phyloP scores from a whole-genome alignment of 2,329 filamentous ascomycete genomes.

The Pseudogymnoascus sp. region DNA sequence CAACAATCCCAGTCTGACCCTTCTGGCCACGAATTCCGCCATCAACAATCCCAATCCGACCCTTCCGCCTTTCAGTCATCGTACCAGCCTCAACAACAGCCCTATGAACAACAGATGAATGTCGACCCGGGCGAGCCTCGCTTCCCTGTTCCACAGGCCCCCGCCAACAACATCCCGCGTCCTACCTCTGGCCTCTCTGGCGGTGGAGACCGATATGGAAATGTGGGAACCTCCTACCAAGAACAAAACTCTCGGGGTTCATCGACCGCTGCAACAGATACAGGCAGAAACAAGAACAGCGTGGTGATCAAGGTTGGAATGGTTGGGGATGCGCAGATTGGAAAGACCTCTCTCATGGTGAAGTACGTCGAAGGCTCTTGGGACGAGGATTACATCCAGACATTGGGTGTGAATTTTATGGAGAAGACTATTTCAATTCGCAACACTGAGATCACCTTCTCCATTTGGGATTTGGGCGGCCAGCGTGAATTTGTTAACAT shows the following conservation, averaged over 20 bases:
- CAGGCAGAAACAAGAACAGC: slow-evolving; percentile 43
- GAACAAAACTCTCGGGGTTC: slow-evolving; percentile 27
- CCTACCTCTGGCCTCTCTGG: slow-evolving; percentile 28
- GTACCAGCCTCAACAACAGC: slow-evolving; percentile 22
- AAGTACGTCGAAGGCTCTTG: slow-evolving; percentile 99
- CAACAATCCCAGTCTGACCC: slow-evolving; percentile 25
- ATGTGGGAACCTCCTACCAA: slow-evolving; percentile 24
- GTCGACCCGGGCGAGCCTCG: slow-evolving; percentile 22
- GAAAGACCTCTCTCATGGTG: slow-evolving; percentile 98
- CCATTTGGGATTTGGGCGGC: slow-evolving; percentile 96
- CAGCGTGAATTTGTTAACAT: slow-evolving; percentile 99
- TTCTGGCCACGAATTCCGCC: not conserved
- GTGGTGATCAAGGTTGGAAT: slow-evolving; percentile 99
- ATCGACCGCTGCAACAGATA: slow-evolving; percentile 17
- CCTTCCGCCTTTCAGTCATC: slow-evolving; percentile 25
- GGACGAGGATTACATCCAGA: slow-evolving; percentile 99
- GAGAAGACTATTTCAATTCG: slow-evolving; percentile 99
- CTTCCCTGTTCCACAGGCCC: slow-evolving; percentile 28
- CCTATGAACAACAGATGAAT: slow-evolving; percentile 12
- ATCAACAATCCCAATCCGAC: slow-evolving; percentile 2
- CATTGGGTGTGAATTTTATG: slow-evolving; percentile 98
- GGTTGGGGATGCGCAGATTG: slow-evolving; percentile 98
- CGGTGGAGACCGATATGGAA: slow-evolving; percentile 23
- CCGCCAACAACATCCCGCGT: slow-evolving; percentile 24
- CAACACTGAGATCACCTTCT: slow-evolving; percentile 99